Base-by-base conservation (phyloP, 1,284 basidiomycete species). In the Apiotrichum laibachii region DNA sequence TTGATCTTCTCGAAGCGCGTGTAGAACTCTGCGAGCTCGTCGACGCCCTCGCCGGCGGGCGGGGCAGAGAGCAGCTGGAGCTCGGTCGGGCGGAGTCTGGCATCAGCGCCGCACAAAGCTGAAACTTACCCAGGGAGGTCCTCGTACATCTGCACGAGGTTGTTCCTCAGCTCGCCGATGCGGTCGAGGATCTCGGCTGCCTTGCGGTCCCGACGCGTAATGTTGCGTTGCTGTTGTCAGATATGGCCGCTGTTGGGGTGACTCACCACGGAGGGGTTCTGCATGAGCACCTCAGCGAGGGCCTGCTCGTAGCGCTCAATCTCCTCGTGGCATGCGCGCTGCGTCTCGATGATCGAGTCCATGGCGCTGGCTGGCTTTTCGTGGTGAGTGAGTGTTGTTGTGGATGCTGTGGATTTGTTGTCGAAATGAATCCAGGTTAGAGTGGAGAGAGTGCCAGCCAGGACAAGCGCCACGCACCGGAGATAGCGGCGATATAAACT, bases 321-420 rank as follows among this genome's bases (percentile, higher is more conserved):
- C 78, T 97, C 94, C 80, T 98, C 93, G 79, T 98, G 94, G 11
- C 88, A 90, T 69, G 93, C 91, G 48, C 95, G 86, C 71, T 94
- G 90, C 31, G 90, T 83, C 79, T 99, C 95, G 74, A 96, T 83
- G 69, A 92, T 83, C 52, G 91, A 94, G 82, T 94, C 89, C 90
- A 96, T 94, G 61, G 35, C 57, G 50, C 26, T 11, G 33, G 26
- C 26, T 31, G 26, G 26, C 26, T 16, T 37, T 37, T 37, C 34
- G 31, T 13, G 21, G 47, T 35, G 19, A 18, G 40, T 18, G 55
- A 46, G 35, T 12, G 44, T 34, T 47, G 35, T 44, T 18, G 34
- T 22, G 43, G 40, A 42, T 42, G 11, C 40, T 18, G 6, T 16
- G 11, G 18, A 18, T 1, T 42, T 39, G 12, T 39, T 42, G 40